Percentiles rank a stretch among this genome's conserved stretches.
Evolutionary conservation across 2,329 filamentous ascomycete species (phyloP).

Genomic region (Fusarium floridanum): DNA sequence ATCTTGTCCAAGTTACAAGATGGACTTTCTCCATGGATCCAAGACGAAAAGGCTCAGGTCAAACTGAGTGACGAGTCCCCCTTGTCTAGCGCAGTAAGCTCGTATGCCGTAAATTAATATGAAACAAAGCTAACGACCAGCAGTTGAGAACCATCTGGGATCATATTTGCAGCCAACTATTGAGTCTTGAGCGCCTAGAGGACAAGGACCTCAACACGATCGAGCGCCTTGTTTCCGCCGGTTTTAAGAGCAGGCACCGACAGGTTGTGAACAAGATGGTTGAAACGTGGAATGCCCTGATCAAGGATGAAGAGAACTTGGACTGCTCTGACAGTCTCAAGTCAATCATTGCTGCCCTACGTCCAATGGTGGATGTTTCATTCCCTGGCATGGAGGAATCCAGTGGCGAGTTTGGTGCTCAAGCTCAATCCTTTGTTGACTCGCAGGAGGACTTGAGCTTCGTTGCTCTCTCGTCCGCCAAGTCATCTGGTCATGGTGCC

Average conservation of each 20-base stretch:
- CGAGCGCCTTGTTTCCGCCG: slow-evolving; percentile 67
- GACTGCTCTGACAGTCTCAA: slow-evolving; percentile 76
- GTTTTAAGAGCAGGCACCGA: slow-evolving; percentile 69
- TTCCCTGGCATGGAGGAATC: slow-evolving; percentile 59
- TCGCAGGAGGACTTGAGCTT: slow-evolving; percentile 62
- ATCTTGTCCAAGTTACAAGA: slow-evolving; percentile 72
- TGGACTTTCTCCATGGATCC: slow-evolving; percentile 73
- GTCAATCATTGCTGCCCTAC: slow-evolving; percentile 70
- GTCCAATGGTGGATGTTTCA: slow-evolving; percentile 63
- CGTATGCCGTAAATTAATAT: neutral
- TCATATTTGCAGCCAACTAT: slow-evolving; percentile 58
- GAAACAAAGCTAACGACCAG: slow-evolving; percentile 42
- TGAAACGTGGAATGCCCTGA: slow-evolving; percentile 77
- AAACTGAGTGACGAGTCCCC: slow-evolving; percentile 56
- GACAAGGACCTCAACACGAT: slow-evolving; percentile 64
- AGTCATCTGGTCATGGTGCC: slow-evolving; percentile 46
- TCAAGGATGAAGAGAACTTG: slow-evolving; percentile 70
- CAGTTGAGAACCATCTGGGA: slow-evolving; percentile 66
- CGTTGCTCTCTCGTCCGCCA: slow-evolving; percentile 48
- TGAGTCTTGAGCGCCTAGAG: slow-evolving; percentile 51
- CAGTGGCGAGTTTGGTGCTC: slow-evolving; percentile 54
- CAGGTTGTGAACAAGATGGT: slow-evolving; percentile 65
- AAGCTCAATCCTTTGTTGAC: slow-evolving; percentile 59
- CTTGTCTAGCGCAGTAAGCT: slow-evolving; percentile 60
- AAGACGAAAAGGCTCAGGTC: slow-evolving; percentile 64